phyloP scores from a whole-genome alignment of 2,329 filamentous ascomycete genomes.

The Oidium heveae region DNA sequence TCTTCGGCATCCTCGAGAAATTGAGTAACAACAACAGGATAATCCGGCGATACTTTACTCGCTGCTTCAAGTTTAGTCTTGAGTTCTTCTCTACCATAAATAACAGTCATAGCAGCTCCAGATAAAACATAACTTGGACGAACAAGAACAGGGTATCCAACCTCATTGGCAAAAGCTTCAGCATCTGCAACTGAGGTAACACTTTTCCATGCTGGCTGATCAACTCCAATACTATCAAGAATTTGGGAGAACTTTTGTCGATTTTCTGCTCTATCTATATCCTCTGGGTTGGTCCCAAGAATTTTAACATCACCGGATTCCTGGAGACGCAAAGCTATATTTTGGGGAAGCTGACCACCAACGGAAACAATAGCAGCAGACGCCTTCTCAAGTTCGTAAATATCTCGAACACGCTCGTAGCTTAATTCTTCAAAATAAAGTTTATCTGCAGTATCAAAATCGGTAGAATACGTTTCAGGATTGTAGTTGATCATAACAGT shows the following conservation, averaged over 20 bases:
- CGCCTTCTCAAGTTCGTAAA: slow-evolving; percentile 68
- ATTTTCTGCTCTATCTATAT: slow-evolving; percentile 96
- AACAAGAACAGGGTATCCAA: slow-evolving; percentile 82
- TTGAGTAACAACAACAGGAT: slow-evolving; percentile 96
- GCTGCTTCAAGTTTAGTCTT: slow-evolving; percentile 75
- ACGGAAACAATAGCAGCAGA: slow-evolving; percentile 79
- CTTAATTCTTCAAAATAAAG: slow-evolving; percentile 95
- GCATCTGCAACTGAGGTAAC: slow-evolving; percentile 87
- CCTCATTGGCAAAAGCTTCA: slow-evolving; percentile 60
- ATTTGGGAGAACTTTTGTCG: slow-evolving; percentile 97
- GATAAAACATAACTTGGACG: slow-evolving; percentile 92
- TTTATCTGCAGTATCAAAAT: slow-evolving; percentile 83
- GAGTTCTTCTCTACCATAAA: slow-evolving; percentile 85
- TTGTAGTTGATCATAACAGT: slow-evolving; percentile 95
- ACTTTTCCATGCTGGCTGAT: slow-evolving; percentile 96
- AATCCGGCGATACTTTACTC: slow-evolving; percentile 75
- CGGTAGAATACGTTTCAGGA: slow-evolving; percentile 69
- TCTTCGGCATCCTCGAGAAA: slow-evolving; percentile 99
- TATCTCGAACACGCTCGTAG: slow-evolving; percentile 72
- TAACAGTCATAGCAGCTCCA: slow-evolving; percentile 96
- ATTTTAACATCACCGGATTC: slow-evolving; percentile 78
- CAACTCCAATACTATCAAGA: slow-evolving; percentile 81
- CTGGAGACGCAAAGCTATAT: slow-evolving; percentile 76
- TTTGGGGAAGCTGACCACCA: slow-evolving; percentile 95
- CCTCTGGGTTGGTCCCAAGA: slow-evolving; percentile 86